These are phyloP conservation scores for Chloris gayana DNA, from an alignment of 176 grass and related monocot species.

Conservation along the genomic window DNA sequence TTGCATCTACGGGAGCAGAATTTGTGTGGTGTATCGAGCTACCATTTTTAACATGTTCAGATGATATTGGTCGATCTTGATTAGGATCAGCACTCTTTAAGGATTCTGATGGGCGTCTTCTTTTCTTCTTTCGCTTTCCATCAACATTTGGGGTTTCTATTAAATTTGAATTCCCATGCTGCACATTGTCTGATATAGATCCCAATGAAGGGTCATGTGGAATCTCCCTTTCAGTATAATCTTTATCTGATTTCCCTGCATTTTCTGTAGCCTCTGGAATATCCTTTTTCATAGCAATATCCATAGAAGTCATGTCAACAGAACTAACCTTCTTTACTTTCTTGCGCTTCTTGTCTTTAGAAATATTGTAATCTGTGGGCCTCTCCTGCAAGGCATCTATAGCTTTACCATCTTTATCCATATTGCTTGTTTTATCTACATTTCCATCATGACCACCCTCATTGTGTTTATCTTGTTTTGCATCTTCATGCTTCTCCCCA, in stretches of 20 bases:
- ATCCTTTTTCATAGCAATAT: constrained; percentile 39
- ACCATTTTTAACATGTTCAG: constrained; percentile 26
- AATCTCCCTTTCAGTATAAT: constrained; percentile 37
- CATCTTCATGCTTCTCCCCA: constrained; percentile 13
- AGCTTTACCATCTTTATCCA: constrained; percentile 35
- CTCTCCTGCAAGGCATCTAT: constrained; percentile 31
- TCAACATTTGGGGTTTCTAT: constrained; percentile 44
- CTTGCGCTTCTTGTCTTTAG: constrained; percentile 48
- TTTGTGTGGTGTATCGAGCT: constrained; percentile 27
- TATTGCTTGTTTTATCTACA: constrained; percentile 33
- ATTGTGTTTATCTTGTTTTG: background rate
- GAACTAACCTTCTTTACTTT: constrained; percentile 46
- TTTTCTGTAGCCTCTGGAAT: constrained; percentile 30
- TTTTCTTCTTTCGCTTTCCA: constrained; percentile 69
- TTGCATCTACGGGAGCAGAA: constrained; percentile 24
- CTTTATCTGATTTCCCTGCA: constrained; percentile 25
- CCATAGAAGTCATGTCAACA: constrained; percentile 39
- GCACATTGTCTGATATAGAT: constrained; percentile 43
- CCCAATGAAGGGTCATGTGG: constrained; percentile 29
- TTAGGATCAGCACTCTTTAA: constrained; percentile 40
- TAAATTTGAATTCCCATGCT: constrained; percentile 34
- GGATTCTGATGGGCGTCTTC: constrained; percentile 30
- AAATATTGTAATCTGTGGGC: constrained; percentile 32
- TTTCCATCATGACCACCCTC: constrained; percentile 33
- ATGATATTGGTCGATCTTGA: constrained; percentile 41